Percentiles rank a stretch among this genome's conserved stretches.
Evolutionary conservation across 225 moss, liverwort and hornwort genomes (phyloP).

Genomic region (Climacium dendroides): DNA sequence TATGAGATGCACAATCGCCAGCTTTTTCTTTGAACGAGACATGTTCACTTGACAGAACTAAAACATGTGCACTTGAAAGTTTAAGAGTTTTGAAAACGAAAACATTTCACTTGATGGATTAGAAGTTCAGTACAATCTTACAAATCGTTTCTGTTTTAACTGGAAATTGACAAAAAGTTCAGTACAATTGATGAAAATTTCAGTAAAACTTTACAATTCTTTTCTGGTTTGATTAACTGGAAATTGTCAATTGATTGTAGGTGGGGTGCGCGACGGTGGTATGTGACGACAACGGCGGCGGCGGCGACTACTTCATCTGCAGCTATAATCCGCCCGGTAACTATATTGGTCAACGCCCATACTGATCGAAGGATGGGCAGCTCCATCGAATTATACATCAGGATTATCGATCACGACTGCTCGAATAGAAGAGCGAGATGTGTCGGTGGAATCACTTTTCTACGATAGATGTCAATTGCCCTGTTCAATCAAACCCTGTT

Average conservation of each 20-base stretch:
- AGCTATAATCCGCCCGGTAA: constrained; percentile 50
- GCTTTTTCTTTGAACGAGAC: not conserved
- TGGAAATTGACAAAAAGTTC: not conserved
- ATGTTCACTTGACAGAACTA: not conserved
- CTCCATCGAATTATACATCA: not conserved
- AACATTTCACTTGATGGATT: not conserved
- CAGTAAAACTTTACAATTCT: not conserved
- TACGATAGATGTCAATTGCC: not conserved
- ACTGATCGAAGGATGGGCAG: not conserved
- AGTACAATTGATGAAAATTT: not conserved
- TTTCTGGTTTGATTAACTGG: not conserved
- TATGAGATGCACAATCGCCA: not conserved
- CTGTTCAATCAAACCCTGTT: not conserved
- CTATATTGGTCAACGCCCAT: constrained; percentile 24
- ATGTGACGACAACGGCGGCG: constrained; percentile 17
- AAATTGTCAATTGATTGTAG: not conserved
- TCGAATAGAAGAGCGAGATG: not conserved
- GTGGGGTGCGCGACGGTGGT: constrained; percentile 36
- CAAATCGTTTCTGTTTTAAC: not conserved
- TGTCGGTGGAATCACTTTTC: not conserved
- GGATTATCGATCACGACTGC: not conserved
- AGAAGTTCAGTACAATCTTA: not conserved
- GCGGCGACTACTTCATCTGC: constrained; percentile 32
- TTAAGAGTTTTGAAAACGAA: not conserved
- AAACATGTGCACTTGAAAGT: not conserved